Base-by-base conservation (phyloP, 352 stramenopile species). In the Pythium brachiatum region DNA sequence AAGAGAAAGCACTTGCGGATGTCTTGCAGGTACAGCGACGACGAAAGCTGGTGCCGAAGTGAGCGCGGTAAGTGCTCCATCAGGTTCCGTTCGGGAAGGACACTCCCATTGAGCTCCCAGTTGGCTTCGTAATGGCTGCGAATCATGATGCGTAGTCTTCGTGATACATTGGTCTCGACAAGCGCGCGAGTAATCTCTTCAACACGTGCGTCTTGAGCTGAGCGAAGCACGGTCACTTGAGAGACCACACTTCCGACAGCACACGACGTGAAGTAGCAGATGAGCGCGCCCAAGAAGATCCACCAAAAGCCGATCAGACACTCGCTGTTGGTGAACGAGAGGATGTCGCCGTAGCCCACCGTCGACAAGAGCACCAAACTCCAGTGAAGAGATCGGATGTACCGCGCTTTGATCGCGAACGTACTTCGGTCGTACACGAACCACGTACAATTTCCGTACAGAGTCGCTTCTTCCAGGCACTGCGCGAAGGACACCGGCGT, bases 211-310 rank as follows among this genome's bases (percentile, higher is more conserved):
- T 78, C 63, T 2, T 72, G 74, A 13, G 84, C 75, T 0, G 74
- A 67, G 13, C 50, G 25, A 7, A 88, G 23, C 13, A 88, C 78
- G 13, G 69, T 81, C 16, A 86, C 55, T 60, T 91, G 82, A 0
- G 74, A 69, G 7, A 83, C 15, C 3, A 81, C 78, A 31, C 82
- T 91, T 3, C 78, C 74, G 6, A 91, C 36, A 4, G 74, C 79
- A 38, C 72, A 81, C n/a, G 70, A 76, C 6, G 79, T 89, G 47
- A 86, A 86, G 64, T 91, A 91, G 75, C 79, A 89, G 43, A 89
- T 83, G 26, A 84, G 76, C 18, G 82, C 79, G 9, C 79, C 68
- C 7, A 86, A 60, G 53, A 80, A 89, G 46, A 91, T 91, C 82
- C 82, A 91, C 23, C 83, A 61, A n/a, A 67, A 73, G 13, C 73